phyloP scores from a whole-genome alignment of 345 rosid genomes.

The Eucalyptus regnans region DNA sequence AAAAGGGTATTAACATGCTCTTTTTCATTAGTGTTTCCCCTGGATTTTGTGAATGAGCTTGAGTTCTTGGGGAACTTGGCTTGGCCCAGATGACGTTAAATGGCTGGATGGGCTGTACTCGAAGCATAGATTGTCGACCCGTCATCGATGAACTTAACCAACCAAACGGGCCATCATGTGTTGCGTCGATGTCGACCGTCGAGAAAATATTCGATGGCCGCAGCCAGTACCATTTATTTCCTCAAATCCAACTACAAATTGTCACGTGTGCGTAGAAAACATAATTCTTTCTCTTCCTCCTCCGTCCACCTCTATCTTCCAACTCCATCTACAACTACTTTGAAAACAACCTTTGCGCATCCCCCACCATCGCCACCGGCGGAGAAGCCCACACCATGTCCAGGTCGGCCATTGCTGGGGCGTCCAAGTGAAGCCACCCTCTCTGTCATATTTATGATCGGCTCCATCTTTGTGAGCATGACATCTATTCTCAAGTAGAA shows the following conservation, averaged over 20 bases:
- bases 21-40: background rate
- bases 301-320: too few relatives aligned
- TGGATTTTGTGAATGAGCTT: background rate
- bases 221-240: background rate
- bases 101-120: background rate
- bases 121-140: background rate
- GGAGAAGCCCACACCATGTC: background rate
- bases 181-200: fast-evolving
- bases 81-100: background rate
- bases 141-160: background rate
- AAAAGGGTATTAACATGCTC: background rate
- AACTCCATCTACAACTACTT: background rate
- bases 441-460: background rate
- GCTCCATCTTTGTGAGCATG: background rate
- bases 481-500: background rate
- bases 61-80: background rate
- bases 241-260: background rate
- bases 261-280: background rate
- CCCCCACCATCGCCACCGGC: background rate
- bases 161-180: background rate
- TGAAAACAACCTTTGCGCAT: background rate
- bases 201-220: background rate
- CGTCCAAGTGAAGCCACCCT: background rate
- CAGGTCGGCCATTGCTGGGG: background rate
- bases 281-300: background rate